A percentile compares a stretch with the other conserved stretches of the same genome.
These are phyloP conservation scores for Cymodocea nodosa DNA, from an alignment of 116 monocot species.

Conservation along the genomic window DNA sequence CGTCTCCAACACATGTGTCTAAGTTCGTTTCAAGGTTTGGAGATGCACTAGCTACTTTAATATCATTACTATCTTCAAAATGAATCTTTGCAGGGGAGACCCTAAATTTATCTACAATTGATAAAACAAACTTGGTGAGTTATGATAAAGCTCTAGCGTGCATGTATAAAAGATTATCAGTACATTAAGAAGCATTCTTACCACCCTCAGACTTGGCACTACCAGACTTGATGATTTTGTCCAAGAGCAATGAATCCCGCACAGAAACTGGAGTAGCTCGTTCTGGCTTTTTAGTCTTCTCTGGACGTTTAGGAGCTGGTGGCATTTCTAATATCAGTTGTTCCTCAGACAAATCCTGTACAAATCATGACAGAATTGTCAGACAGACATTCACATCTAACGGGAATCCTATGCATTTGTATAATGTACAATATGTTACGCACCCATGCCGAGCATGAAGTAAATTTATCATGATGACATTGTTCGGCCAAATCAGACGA, in stretches of 20 bases:
- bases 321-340: neutral
- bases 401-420: too few species aligned
- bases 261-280: constrained; percentile 67
- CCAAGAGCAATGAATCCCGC: constrained; percentile 42
- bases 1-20: constrained; percentile 18
- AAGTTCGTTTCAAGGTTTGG: constrained; percentile 5
- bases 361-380: neutral
- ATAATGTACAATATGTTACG: neutral
- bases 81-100: constrained; percentile 10
- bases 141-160: neutral
- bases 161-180: neutral
- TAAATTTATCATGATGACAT: constrained; percentile 19
- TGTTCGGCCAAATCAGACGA: constrained; percentile 12
- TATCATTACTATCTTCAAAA: constrained; percentile 27
- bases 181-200: neutral
- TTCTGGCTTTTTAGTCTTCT: constrained; percentile 28
- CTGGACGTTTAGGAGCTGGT: neutral
- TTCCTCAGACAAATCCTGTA: constrained; percentile 1
- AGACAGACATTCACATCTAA: neutral
- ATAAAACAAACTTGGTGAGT: neutral
- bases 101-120: constrained; percentile 25
- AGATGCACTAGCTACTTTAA: constrained; percentile 4
- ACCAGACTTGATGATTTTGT: constrained; percentile 35
- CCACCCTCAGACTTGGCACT: neutral
- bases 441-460: constrained; percentile 15